Conservation (phyloP, 1,284 basidiomycete species). For the Singerocomus inundabilis region DNA sequence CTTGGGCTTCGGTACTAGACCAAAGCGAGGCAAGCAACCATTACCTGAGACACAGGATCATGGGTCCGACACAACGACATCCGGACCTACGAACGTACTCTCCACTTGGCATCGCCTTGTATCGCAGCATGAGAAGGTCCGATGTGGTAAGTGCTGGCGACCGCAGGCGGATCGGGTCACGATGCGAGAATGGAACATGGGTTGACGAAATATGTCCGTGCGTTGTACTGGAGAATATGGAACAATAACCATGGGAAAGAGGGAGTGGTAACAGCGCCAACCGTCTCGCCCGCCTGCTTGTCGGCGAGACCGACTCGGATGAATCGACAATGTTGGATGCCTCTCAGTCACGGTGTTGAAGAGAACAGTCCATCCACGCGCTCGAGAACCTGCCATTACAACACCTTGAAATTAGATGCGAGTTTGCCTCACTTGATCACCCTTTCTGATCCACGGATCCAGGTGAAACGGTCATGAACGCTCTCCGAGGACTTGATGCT, state of each 20-base stretch:
- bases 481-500: conserved; percentile 4
- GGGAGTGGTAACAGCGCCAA: too few species aligned
- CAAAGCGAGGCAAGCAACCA: neutral
- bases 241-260: neutral
- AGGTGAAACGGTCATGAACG: neutral
- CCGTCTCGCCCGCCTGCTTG: neutral
- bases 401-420: neutral
- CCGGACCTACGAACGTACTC: neutral
- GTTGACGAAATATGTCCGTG: neutral
- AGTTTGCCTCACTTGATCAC: neutral
- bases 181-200: neutral
- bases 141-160: neutral
- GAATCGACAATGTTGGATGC: neutral
- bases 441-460: neutral
- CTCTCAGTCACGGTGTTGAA: too few species aligned
- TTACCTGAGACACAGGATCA: neutral
- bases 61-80: too few species aligned
- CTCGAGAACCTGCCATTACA: neutral
- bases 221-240: neutral
- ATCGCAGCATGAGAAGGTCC: neutral
- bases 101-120: too few species aligned
- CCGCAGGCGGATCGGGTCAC: neutral
- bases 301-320: neutral
- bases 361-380: neutral
- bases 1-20: neutral